phyloP scores from a whole-genome alignment of 2,329 filamentous ascomycete genomes.

The Aspergillus hiratsukae region DNA sequence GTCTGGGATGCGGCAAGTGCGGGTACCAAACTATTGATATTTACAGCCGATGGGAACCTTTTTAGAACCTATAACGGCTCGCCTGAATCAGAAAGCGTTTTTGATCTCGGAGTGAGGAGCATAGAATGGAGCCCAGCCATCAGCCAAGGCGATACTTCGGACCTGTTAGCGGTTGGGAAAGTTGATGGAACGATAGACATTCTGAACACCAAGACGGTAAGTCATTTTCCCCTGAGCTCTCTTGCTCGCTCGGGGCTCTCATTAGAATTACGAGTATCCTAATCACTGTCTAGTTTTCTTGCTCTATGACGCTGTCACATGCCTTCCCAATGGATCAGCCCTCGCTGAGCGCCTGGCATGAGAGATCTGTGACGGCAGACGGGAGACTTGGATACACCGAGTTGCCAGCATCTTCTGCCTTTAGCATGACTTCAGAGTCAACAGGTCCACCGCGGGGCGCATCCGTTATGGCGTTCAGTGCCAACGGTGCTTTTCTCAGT shows the following conservation, averaged over 20 bases:
- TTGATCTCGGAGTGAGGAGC: conserved; percentile 48
- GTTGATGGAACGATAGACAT: conserved; percentile 49
- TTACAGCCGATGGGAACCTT: conserved; percentile 56
- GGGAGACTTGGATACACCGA: conserved; percentile 34
- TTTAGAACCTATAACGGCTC: conserved; percentile 50
- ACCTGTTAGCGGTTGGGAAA: conserved; percentile 47
- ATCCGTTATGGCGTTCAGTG: conserved; percentile 38
- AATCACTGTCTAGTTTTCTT: conserved; percentile 25
- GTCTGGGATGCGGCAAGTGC: conserved; percentile 52
- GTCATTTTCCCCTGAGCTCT: conserved; percentile 1
- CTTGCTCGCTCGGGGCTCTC: background rate
- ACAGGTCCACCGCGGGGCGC: conserved; percentile 32
- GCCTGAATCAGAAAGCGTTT: conserved; percentile 30
- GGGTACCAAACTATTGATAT: conserved; percentile 50
- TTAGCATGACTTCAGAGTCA: conserved; percentile 26
- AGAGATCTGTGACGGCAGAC: conserved; percentile 25
- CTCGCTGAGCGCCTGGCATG: conserved; percentile 32
- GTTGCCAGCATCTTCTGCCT: conserved; percentile 35
- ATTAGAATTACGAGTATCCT: conserved; percentile 5
- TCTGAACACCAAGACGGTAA: conserved; percentile 41
- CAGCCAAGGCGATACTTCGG: conserved; percentile 21
- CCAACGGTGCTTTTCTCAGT: conserved; percentile 33
- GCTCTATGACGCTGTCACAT: conserved; percentile 32
- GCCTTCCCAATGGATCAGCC: conserved; percentile 27
- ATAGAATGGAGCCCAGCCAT: conserved; percentile 50